Percentiles rank a stretch among this genome's conserved stretches.
Conservation (phyloP, 148 eudicot species). For the Salicornia ramosissima region DNA sequence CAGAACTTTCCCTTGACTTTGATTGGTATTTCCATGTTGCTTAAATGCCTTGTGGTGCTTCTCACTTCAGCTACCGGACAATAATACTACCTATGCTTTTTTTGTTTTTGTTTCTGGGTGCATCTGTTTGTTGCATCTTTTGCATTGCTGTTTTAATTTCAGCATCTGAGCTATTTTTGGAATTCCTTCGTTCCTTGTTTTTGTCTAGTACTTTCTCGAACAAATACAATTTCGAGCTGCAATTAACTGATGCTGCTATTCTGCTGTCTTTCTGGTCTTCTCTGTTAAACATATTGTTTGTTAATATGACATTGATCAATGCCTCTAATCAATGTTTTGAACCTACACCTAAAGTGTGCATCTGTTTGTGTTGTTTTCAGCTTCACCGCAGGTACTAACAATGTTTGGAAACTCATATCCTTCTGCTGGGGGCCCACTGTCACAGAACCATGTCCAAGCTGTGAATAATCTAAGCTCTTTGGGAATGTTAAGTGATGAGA, state of each 20-base stretch:
- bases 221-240: neutral
- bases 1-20: neutral
- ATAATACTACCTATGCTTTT: too few relatives aligned
- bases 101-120: neutral
- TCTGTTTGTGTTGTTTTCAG: conserved; percentile 37
- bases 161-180: neutral
- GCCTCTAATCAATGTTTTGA: neutral
- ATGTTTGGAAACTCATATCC: conserved; percentile 88
- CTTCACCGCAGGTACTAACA: conserved; percentile 85
- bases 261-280: neutral
- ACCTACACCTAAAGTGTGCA: neutral
- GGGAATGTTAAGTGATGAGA: conserved; percentile 85
- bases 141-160: neutral
- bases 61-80: neutral
- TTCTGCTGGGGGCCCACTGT: conserved; percentile 67
- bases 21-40: neutral
- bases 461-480: conserved; percentile 67
- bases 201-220: too few relatives aligned
- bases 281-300: neutral
- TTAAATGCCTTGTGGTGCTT: neutral
- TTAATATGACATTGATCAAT: neutral
- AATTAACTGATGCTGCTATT: neutral
- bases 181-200: neutral
- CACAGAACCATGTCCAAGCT: conserved; percentile 77
- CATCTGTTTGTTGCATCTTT: neutral